Percentiles rank a stretch among this genome's conserved stretches.
These are phyloP conservation scores for Microstroma glucosiphilum DNA, from an alignment of 1,284 basidiomycete genomes.

Conservation along the genomic window DNA sequence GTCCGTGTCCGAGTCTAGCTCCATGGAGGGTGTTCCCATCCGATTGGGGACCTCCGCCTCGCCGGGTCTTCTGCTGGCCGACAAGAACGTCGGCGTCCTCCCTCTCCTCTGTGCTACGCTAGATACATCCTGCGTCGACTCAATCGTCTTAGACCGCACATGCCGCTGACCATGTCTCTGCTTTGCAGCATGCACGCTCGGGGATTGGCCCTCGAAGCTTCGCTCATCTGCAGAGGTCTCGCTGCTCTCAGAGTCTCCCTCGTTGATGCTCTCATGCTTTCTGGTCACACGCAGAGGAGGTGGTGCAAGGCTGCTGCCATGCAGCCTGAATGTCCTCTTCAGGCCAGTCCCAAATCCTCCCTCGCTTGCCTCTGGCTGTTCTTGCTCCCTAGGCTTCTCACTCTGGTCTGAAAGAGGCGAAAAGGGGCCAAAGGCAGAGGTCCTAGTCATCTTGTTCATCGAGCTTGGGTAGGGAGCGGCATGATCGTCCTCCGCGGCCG, in stretches of 20 bases:
- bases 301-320: not conserved
- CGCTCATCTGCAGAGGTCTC: constrained; percentile 1
- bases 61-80: too few relatives aligned
- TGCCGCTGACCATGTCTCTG: not conserved
- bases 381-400: constrained; percentile 17
- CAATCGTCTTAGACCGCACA: constrained; percentile 1
- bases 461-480: not conserved
- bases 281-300: too few relatives aligned
- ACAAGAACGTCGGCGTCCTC: not conserved
- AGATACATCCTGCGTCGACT: not conserved
- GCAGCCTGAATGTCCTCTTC: not conserved
- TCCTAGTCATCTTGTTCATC: constrained; percentile 21
- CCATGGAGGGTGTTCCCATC: constrained; percentile 11
- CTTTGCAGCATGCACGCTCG: constrained; percentile 1
- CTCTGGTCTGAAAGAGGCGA: constrained; percentile 13
- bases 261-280: not conserved
- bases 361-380: not conserved
- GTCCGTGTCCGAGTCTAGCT: constrained; percentile 26
- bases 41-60: not conserved
- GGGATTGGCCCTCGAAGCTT: not conserved
- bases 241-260: constrained; percentile 1
- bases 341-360: not conserved
- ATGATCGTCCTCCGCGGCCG: constrained; percentile 17
- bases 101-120: constrained; percentile 2
- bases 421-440: constrained; percentile 26